Base-by-base conservation (phyloP, 164 flowering plant species). In the Piper betle region DNA sequence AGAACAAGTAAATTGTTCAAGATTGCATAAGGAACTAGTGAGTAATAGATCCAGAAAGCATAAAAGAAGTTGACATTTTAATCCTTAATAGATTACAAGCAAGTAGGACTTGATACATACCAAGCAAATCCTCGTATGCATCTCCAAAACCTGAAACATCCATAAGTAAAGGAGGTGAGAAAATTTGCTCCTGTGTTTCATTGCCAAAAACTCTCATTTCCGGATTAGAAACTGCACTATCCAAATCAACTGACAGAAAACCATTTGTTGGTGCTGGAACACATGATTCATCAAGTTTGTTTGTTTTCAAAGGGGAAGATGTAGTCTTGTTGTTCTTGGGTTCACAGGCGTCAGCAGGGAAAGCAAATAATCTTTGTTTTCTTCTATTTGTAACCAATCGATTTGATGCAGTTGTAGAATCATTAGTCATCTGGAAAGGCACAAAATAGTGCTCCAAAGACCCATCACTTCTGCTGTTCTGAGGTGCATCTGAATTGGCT, bases 121-220 rank as follows among this genome's bases (percentile, higher is more conserved):
- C 99, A 52, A 91, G 88, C 70, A 94, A 73, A 70, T 94, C 99
- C 69, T 94, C 99, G 55, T 86, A 94, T 17, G 85, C 62, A 78
- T 90, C 99, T 17, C 71, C 71, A 37, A 84, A 69, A 37, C 86
- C 71, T 20, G 93, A 80, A 39, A 92, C 67, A 37, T 94, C 97
- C 87, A 86, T 81, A 52, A 86, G 79, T 72, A 94, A 76, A 58
- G 95, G 91, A 65, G 97, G 96, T n/a, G 99, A 88, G 68, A 88
- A 85, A 53, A 82, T 91, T 67, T 84, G 85, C 70, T 84, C 89
- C 57, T 71, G 81, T 68, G 82, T 57, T 60, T 81, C 93, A 52
- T 77, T 85, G 43, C 81, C 46, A 78, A 64, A 82, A 67, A 88
- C 77, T 39, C 75, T 71, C 65, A 64, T 71, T 38, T 65, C 81